Conservation (phyloP, 2,329 filamentous ascomycete species). For the Tetracladium maxilliforme region DNA sequence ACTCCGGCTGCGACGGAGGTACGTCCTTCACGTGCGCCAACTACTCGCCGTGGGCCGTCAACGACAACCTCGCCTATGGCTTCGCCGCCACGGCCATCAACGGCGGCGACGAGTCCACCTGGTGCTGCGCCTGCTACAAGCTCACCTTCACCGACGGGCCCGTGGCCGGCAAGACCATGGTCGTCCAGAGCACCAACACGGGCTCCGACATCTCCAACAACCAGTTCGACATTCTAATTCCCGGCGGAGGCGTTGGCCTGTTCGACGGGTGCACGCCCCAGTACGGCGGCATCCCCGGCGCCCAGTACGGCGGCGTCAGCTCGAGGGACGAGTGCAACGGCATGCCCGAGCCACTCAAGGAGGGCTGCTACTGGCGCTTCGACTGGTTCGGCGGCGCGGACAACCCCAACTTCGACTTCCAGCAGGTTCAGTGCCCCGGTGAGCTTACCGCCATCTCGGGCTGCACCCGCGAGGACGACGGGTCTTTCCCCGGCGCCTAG, state of each 20-base stretch:
- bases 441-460: constrained; percentile 25
- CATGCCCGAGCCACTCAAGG: constrained; percentile 25
- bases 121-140: constrained; percentile 44
- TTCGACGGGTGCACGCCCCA: constrained; percentile 35
- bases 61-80: constrained; percentile 33
- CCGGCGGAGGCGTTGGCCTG: constrained; percentile 39
- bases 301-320: constrained; percentile 30
- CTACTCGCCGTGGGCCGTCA: constrained; percentile 35
- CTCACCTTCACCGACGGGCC: constrained; percentile 41
- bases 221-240: constrained; percentile 38
- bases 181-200: constrained; percentile 46
- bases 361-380: constrained; percentile 35
- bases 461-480: constrained; percentile 15
- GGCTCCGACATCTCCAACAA: constrained; percentile 36
- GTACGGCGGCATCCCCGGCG: constrained; percentile 30
- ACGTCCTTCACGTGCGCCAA: constrained; percentile 35
- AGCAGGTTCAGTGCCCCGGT: constrained; percentile 30
- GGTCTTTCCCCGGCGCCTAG: too few relatives aligned
- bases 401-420: constrained; percentile 28
- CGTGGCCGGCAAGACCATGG: constrained; percentile 39
- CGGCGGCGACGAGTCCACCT: constrained; percentile 24
- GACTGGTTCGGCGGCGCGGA: constrained; percentile 34
- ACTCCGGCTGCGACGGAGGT: constrained; percentile 34
- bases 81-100: constrained; percentile 34
- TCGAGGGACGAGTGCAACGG: constrained; percentile 23